Evolutionary conservation across 2,329 filamentous ascomycete genomes (phyloP), one percentile per base, ranked within the genome.

Genomic region (Exophiala lecanii-corni): DNA sequence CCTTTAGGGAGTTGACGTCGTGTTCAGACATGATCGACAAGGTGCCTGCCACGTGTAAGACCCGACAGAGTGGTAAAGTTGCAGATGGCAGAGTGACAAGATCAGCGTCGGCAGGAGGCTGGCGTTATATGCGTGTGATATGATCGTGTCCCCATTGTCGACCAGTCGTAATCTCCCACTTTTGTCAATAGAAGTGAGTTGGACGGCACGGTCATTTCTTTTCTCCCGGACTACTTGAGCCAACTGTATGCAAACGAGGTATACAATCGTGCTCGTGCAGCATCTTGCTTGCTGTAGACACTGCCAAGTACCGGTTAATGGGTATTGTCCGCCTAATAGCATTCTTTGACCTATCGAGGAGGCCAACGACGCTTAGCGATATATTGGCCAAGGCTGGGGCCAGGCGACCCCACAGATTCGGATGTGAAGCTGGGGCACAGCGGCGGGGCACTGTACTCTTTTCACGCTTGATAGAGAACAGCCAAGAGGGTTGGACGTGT

Each of bases 341-440:
- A n/a, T n/a, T n/a, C n/a, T n/a, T n/a, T n/a, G n/a, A n/a, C n/a
- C n/a, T n/a, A n/a, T n/a, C n/a, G n/a, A n/a, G n/a, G n/a, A n/a
- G n/a, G n/a, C n/a, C n/a, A n/a, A n/a, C n/a, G n/a, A n/a, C n/a
- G n/a, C n/a, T n/a, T n/a, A n/a, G n/a, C n/a, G n/a, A 26, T 26
- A 26, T 26, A 6, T 7, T 6, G 12, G 23, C 23, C 23, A 26
- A 26, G 23, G 23, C 23, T 26, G 23, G 23, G 23, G 23, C 23
- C 12, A 26, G 6, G 12, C 7, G 23, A 26, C 23, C 23, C 23
- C 23, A 26, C 23, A 26, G 23, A 9, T 34, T 20, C 30, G 39
- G 3, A 34, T 32, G 30, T 20, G 30, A 41, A 28, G n/a, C 30
- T 41, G 18, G 19, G 25, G 39, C 39, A 33, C 6, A 34, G 31